These are phyloP conservation scores for Diaporthe eres DNA, from an alignment of 2,329 filamentous ascomycete genomes.

Conservation along the genomic window DNA sequence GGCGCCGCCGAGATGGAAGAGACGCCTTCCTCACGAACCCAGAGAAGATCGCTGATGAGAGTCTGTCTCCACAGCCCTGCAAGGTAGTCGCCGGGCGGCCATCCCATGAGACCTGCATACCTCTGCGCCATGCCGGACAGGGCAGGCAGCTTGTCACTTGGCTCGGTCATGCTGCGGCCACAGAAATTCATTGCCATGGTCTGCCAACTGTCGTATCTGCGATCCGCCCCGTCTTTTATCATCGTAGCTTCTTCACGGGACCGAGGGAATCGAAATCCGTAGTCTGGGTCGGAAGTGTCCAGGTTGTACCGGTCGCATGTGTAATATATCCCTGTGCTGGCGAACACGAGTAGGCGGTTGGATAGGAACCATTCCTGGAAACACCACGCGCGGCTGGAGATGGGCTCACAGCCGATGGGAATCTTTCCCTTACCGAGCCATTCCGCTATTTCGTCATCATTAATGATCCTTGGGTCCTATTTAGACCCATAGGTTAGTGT, in stretches of 20 bases:
- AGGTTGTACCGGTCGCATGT: neutral
- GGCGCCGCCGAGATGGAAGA: neutral
- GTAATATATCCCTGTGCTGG: neutral
- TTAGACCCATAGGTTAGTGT: neutral
- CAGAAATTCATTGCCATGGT: neutral
- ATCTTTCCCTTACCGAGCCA: neutral
- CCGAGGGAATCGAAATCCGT: neutral
- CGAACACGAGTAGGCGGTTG: neutral
- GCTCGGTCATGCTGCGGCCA: neutral
- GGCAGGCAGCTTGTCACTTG: neutral
- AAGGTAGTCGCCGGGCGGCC: neutral
- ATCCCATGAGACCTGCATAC: neutral
- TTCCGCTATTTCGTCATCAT: neutral
- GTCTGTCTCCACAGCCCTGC: neutral
- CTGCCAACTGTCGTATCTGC: neutral
- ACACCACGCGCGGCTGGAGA: neutral
- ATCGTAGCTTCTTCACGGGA: neutral
- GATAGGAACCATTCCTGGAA: constrained; percentile 7
- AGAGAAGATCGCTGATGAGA: constrained; percentile 5
- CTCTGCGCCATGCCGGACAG: neutral
- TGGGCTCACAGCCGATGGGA: neutral
- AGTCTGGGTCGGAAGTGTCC: neutral
- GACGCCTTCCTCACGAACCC: neutral
- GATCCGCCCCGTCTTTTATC: neutral
- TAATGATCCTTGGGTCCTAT: neutral